Conservation (phyloP, 371 early-diverging fungal genomes). For the Mortierella polycephala region DNA sequence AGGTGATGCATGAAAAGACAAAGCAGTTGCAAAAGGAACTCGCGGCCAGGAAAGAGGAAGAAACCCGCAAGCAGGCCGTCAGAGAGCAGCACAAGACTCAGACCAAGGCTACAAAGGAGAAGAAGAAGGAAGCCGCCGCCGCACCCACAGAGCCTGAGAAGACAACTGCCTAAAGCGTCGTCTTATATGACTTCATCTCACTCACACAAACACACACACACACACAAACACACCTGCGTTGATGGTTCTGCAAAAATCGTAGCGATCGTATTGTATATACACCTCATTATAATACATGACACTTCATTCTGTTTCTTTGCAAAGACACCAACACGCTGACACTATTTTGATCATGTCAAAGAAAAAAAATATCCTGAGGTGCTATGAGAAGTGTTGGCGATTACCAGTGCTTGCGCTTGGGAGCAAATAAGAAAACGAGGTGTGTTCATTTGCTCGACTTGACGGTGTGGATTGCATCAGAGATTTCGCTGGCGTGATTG, state of each 20-base stretch:
- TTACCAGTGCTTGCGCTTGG: no score
- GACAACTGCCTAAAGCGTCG: not conserved
- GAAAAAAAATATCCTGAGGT: no score
- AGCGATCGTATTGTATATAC: no score
- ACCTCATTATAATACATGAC: no score
- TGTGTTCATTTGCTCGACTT: slow-evolving; percentile 4
- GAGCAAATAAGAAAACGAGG: no score
- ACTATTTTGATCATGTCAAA: no score
- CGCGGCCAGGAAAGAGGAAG: slow-evolving; percentile 48
- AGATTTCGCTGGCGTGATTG: slow-evolving; percentile 22
- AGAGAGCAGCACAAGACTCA: slow-evolving; percentile 45
- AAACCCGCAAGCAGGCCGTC: slow-evolving; percentile 55
- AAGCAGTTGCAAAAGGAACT: slow-evolving; percentile 60
- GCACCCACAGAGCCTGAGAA: slow-evolving; percentile 6
- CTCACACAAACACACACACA: not conserved
- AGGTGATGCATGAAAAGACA: slow-evolving; percentile 61
- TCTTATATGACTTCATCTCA: not conserved
- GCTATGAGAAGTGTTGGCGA: no score
- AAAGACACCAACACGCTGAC: no score
- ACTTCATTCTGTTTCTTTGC: no score
- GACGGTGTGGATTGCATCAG: slow-evolving; percentile 7
- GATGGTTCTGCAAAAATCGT: no score
- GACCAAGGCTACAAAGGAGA: slow-evolving; percentile 17
- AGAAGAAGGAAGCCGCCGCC: slow-evolving; percentile 4
- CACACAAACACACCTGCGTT: no score